A percentile compares a stretch with the other conserved stretches of the same genome.
Conservation (phyloP, 768 basidiomycete genomes). For the Tephrocybe sp. region DNA sequence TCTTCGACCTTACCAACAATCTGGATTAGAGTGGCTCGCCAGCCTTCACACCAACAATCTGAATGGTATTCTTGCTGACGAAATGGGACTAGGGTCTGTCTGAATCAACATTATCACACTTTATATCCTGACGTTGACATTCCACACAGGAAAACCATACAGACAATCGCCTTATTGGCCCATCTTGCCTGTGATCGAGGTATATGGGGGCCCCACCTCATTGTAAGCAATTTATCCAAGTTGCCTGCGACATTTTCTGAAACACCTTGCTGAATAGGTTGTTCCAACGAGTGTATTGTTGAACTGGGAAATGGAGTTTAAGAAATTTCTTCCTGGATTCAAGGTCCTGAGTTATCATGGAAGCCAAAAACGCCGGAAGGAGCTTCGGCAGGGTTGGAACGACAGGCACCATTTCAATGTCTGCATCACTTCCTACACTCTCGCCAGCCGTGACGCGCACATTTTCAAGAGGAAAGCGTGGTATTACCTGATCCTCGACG, state of each 20-base stretch:
- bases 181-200: conserved; percentile 89
- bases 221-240: conserved; percentile 45
- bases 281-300: conserved; percentile 91
- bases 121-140: neutral
- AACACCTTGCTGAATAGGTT: conserved; percentile 46
- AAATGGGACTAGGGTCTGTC: conserved; percentile 91
- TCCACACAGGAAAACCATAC: conserved; percentile 81
- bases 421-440: conserved; percentile 91
- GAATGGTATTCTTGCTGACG: conserved; percentile 87
- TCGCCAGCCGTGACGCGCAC: conserved; percentile 88
- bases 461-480: conserved; percentile 91
- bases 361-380: conserved; percentile 82
- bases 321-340: conserved; percentile 91
- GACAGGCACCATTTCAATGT: conserved; percentile 90
- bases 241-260: neutral
- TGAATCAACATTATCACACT: neutral
- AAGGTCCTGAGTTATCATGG: conserved; percentile 90
- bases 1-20: conserved; percentile 90
- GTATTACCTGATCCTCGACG: conserved; percentile 96
- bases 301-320: conserved; percentile 98
- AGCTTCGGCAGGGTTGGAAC: conserved; percentile 88
- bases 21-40: conserved; percentile 93
- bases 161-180: conserved; percentile 92
- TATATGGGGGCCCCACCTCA: conserved; percentile 91
- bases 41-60: conserved; percentile 78